Percentiles rank a stretch among this genome's conserved stretches.
Evolutionary conservation across 192 early-diverging fungal species (phyloP).

Genomic region (Rhizoclosmatium sp.): DNA sequence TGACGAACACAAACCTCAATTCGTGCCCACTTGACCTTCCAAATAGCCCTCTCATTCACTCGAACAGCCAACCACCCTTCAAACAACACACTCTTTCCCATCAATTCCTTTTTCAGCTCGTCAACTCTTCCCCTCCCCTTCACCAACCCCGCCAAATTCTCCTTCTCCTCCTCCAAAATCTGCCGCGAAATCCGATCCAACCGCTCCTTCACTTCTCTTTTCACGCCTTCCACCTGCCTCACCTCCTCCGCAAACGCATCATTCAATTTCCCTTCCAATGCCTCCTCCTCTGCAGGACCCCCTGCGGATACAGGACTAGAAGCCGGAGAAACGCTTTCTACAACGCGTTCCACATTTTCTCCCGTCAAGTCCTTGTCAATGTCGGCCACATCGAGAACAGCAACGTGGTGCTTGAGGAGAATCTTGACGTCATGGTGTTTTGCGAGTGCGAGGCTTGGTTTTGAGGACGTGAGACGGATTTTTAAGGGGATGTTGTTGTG

Average conservation of each 20-base stretch:
- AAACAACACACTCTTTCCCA: slow-evolving; percentile 3
- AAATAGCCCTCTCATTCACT: background rate
- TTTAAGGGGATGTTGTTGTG: slow-evolving; percentile 33
- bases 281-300: background rate
- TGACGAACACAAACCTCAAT: background rate
- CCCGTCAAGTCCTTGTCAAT: slow-evolving; percentile 21
- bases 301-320: background rate
- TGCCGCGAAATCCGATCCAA: background rate
- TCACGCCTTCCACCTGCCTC: background rate
- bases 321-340: slow-evolving; percentile 2
- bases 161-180: background rate
- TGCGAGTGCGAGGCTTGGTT: slow-evolving; percentile 5
- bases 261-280: slow-evolving; percentile 12
- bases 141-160: background rate
- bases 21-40: slow-evolving; percentile 29
- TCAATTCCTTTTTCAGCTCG: slow-evolving; percentile 10
- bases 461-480: slow-evolving; percentile 1
- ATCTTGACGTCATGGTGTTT: slow-evolving; percentile 36
- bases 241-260: slow-evolving; percentile 13
- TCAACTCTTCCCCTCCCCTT: slow-evolving; percentile 9
- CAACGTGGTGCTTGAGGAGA: slow-evolving; percentile 31
- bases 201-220: background rate
- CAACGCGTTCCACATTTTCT: slow-evolving; percentile 10
- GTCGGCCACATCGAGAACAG: slow-evolving; percentile 23
- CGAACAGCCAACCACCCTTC: slow-evolving; percentile 25